phyloP scores from a whole-genome alignment of 2,329 filamentous ascomycete species.

The Botrytis medusae region DNA sequence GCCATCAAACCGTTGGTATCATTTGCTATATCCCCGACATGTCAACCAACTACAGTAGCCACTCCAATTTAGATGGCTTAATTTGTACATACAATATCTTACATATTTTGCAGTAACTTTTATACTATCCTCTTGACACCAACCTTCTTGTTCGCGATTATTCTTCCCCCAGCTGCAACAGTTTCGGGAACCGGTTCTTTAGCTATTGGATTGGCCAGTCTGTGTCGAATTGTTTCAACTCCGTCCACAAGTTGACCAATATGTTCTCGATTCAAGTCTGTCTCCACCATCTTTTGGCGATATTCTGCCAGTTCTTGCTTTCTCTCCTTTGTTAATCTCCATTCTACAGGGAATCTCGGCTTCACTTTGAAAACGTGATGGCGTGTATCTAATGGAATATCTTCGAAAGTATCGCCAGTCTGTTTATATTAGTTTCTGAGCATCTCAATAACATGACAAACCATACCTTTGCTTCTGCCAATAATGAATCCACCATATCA shows the following conservation, averaged over 20 bases:
- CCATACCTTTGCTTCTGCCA: constrained; percentile 69
- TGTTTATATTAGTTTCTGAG: constrained; percentile 39
- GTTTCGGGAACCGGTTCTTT: constrained; percentile 36
- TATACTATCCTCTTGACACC: constrained; percentile 31
- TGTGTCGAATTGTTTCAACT: constrained; percentile 47
- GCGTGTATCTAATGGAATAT: constrained; percentile 84
- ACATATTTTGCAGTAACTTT: constrained; percentile 24
- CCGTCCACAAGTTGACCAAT: constrained; percentile 61
- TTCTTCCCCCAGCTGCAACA: constrained; percentile 28
- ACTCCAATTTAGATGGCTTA: not conserved
- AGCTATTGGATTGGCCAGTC: constrained; percentile 35
- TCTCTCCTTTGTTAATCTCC: constrained; percentile 74
- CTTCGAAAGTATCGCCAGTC: constrained; percentile 81
- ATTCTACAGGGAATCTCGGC: constrained; percentile 75
- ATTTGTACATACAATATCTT: constrained; percentile 31
- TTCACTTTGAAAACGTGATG: constrained; percentile 72
- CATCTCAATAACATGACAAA: not conserved
- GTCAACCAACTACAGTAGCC: not conserved
- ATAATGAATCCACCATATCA: constrained; percentile 70
- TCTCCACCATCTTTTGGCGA: constrained; percentile 51
- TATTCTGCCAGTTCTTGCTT: constrained; percentile 62
- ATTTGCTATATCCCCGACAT: not conserved
- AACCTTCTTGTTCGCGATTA: constrained; percentile 30
- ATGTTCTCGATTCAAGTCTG: constrained; percentile 56
- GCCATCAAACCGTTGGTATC: not conserved